Percentiles rank a stretch among this genome's conserved stretches.
phyloP scores from a whole-genome alignment of 768 basidiomycete genomes.

The Podaxis carcinomalis region DNA sequence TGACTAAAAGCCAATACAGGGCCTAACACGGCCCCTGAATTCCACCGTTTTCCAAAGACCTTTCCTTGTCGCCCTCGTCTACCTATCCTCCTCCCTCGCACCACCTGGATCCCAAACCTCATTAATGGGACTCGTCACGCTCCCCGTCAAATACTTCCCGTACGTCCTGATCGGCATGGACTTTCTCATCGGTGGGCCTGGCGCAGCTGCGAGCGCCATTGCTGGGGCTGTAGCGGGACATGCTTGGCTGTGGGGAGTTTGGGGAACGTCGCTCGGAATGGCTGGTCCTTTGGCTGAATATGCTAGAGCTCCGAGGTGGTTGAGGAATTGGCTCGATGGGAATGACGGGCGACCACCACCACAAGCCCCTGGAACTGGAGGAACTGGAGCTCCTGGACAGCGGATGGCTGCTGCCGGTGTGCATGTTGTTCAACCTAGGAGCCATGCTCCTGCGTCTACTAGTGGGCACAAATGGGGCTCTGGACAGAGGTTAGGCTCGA shows the following conservation, averaged over 20 bases:
- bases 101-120: slow-evolving; percentile 66
- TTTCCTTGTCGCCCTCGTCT: slow-evolving; percentile 62
- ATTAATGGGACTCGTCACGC: slow-evolving; percentile 71
- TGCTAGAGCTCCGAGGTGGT: slow-evolving; percentile 57
- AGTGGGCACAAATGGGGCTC: slow-evolving; percentile 45
- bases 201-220: slow-evolving; percentile 49
- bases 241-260: slow-evolving; percentile 75
- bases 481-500: slow-evolving; percentile 38
- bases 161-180: slow-evolving; percentile 74
- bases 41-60: slow-evolving; percentile 57
- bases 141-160: slow-evolving; percentile 72
- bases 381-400: slow-evolving; percentile 25
- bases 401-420: slow-evolving; percentile 44
- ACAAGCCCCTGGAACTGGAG: slow-evolving; percentile 20
- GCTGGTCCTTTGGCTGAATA: slow-evolving; percentile 34
- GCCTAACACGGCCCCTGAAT: slow-evolving; percentile 57
- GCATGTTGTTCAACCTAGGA: slow-evolving; percentile 54
- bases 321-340: slow-evolving; percentile 47
- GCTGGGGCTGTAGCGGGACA: slow-evolving; percentile 78
- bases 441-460: slow-evolving; percentile 13
- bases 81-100: slow-evolving; percentile 63
- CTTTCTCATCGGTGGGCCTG: slow-evolving; percentile 56
- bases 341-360: slow-evolving; percentile 20
- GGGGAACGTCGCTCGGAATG: slow-evolving; percentile 37
- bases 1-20: slow-evolving; percentile 12